phyloP scores from a whole-genome alignment of 495 filamentous ascomycete genomes.

The Diplogelasinospora grovesii region DNA sequence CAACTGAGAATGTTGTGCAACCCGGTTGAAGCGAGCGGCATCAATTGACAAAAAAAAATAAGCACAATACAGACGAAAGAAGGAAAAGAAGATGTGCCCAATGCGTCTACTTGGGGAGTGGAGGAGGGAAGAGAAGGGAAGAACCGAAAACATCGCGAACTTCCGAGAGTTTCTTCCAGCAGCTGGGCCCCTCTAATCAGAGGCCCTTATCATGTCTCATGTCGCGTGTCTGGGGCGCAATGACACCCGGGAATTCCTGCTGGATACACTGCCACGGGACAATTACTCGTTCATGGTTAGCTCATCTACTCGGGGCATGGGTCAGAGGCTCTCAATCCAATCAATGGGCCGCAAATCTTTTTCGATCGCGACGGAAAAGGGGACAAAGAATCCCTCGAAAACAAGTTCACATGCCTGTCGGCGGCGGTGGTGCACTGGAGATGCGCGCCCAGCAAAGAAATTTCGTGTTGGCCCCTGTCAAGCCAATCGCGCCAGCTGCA shows the following conservation, averaged over 20 bases:
- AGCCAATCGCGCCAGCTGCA: too few relatives aligned
- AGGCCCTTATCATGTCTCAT: neutral
- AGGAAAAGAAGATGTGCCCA: neutral
- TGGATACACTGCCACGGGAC: neutral
- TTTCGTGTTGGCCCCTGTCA: too few relatives aligned
- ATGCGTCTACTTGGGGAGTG: neutral
- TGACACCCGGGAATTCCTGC: too few relatives aligned
- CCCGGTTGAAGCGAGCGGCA: slow-evolving; percentile 6
- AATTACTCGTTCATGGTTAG: neutral
- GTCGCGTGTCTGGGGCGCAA: too few relatives aligned
- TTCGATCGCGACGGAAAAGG: too few relatives aligned
- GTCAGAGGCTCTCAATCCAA: neutral
- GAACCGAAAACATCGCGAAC: neutral
- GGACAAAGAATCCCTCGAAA: too few relatives aligned
- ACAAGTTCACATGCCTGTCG: too few relatives aligned
- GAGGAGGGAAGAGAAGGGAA: neutral
- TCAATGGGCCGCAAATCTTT: neutral
- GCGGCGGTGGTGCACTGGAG: too few relatives aligned
- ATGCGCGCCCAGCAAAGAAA: too few relatives aligned
- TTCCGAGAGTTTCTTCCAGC: neutral
- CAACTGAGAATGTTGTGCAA: slow-evolving; percentile 2
- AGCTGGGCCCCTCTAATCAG: slow-evolving; percentile 7
- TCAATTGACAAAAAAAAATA: slow-evolving; percentile 4
- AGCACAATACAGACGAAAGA: neutral
- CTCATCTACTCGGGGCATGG: neutral